These are phyloP conservation scores for Aechmea fasciata DNA, from an alignment of 176 grass and related monocot species.

Conservation along the genomic window DNA sequence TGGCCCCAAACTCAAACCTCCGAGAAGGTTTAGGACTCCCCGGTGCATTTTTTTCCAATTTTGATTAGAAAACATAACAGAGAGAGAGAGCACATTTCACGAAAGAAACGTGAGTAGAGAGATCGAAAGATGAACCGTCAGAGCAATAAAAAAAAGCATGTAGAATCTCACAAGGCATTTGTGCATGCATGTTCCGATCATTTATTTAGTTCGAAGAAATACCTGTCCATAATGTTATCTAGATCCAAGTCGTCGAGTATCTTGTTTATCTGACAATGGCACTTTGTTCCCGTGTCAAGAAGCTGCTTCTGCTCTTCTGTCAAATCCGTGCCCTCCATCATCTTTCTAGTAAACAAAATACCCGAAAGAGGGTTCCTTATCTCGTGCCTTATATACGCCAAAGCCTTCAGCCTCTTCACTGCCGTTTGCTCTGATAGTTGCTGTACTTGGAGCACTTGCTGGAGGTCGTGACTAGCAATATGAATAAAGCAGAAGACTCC, in stretches of 20 bases:
- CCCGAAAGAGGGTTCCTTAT: slow-evolving; percentile 82
- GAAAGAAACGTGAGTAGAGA: neutral
- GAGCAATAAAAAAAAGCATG: neutral
- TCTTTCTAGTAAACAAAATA: slow-evolving; percentile 60
- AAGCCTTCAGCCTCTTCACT: slow-evolving; percentile 64
- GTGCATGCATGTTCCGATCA: neutral
- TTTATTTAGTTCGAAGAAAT: slow-evolving; percentile 2
- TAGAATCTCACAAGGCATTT: neutral
- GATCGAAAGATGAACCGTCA: neutral
- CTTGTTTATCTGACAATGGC: slow-evolving; percentile 67
- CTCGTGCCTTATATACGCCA: slow-evolving; percentile 76
- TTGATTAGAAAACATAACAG: no score
- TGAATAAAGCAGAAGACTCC: slow-evolving; percentile 94
- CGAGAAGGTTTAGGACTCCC: no score
- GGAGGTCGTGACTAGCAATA: slow-evolving; percentile 72
- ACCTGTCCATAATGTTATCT: slow-evolving; percentile 76
- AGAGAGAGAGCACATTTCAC: no score
- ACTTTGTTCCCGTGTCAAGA: slow-evolving; percentile 40
- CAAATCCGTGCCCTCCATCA: slow-evolving; percentile 51
- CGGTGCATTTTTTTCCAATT: no score
- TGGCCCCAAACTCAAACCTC: no score
- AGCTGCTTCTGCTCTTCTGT: slow-evolving; percentile 63
- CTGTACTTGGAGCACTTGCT: slow-evolving; percentile 67
- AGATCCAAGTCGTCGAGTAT: slow-evolving; percentile 79
- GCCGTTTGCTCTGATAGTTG: slow-evolving; percentile 51